phyloP scores from a whole-genome alignment of 1,284 basidiomycete species.

The Ceratobasidium sp. region DNA sequence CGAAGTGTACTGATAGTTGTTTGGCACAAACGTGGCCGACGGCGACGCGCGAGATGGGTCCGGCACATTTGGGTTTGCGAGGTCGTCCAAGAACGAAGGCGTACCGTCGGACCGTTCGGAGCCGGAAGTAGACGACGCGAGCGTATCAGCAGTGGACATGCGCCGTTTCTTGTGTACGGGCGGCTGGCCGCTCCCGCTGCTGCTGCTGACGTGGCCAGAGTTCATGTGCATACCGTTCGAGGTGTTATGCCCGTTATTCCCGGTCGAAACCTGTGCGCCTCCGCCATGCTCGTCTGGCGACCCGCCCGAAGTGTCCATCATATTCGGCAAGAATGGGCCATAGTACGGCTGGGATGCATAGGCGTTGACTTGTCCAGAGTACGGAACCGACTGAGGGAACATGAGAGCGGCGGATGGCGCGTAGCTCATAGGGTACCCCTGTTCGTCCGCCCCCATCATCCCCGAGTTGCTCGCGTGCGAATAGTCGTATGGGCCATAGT shows the following conservation, averaged over 20 bases:
- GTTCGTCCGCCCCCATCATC: conserved; percentile 44
- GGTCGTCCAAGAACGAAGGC: conserved; percentile 43
- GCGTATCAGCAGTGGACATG: conserved; percentile 42
- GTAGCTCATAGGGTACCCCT: conserved; percentile 42
- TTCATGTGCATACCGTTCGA: conserved; percentile 16
- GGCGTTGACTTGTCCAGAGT: conserved; percentile 43
- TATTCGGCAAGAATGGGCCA: conserved; percentile 41
- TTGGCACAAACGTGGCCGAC: conserved; percentile 68
- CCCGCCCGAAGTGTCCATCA: conserved; percentile 43
- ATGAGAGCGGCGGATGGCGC: conserved; percentile 46
- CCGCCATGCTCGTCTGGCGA: conserved; percentile 34
- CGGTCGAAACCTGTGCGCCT: conserved; percentile 6
- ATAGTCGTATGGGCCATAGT: conserved; percentile 46
- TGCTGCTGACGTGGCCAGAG: conserved; percentile 37
- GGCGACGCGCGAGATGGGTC: conserved; percentile 71
- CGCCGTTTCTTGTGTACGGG: conserved; percentile 40
- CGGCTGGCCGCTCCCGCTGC: conserved; percentile 38
- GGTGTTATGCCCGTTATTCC: background rate
- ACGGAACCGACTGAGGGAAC: conserved; percentile 44
- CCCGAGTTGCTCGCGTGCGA: conserved; percentile 40
- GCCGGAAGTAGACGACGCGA: conserved; percentile 41
- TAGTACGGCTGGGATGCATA: conserved; percentile 41
- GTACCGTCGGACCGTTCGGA: conserved; percentile 38
- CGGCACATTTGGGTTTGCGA: conserved; percentile 36
- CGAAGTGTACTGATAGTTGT: conserved; percentile 61